Base-by-base conservation (phyloP, 1,284 basidiomycete genomes). In the Fomitiporia mediterranea region DNA sequence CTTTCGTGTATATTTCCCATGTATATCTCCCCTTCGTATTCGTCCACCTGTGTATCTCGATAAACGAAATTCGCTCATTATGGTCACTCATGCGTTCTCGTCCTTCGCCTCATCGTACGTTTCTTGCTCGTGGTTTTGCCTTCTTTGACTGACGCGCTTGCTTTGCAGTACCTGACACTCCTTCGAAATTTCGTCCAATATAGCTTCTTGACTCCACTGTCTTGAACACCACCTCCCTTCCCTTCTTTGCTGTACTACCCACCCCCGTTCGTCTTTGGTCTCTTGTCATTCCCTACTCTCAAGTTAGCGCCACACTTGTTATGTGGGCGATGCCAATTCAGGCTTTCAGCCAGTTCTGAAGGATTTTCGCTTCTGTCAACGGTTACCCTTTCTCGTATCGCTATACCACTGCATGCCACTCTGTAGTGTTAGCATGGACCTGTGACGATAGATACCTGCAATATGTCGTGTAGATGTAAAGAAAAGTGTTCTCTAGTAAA, bases 141-240 rank as follows among this genome's bases (percentile, higher is more conserved):
- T 34, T 49, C 23, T 46, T 46, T 54, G 19, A 32, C 49, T 56
- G 40, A 51, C 49, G 28, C 42, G 27, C 40, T 21, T 38, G 49
- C 34, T 56, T 52, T 44, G 34, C 40, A 51, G 48, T 40, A 51
- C 52, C 44, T 52, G 46, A 50, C 50, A 44, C 55, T 56, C 50
- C 40, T 51, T 51, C 39, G 19, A 11, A 49, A 17, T 42, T 46
- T 42, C 25, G 15, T 28, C 23, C 19, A 21, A 44, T 46, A 4
- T 25, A 23, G 25, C 21, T 46, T 30, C 28, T 38, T 35, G n/a
- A 42, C 39, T 30, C 25, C 8, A 11, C 32, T 35, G 21, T 50
- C 42, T 37, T 28, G 30, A 37, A 23, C 17, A 19, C 34, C 28
- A 39, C 27, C 13, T 38, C 19, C 13, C 30, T 30, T 43, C 27